phyloP scores from a whole-genome alignment of 2,329 filamentous ascomycete genomes.

The Calonectria multiphialidica region DNA sequence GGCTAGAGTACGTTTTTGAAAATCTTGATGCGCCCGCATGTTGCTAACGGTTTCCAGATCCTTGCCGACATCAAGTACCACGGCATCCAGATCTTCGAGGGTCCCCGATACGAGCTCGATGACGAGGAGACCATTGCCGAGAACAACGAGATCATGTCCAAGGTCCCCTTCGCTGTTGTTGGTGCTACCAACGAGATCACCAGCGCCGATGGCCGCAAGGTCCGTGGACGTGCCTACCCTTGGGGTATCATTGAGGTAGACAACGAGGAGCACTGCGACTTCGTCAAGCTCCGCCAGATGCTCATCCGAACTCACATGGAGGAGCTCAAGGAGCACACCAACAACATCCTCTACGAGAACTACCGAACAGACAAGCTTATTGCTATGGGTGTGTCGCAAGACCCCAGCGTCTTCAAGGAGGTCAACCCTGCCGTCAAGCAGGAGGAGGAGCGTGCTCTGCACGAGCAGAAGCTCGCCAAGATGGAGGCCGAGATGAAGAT shows the following conservation, averaged over 20 bases:
- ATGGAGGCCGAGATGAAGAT: conserved; percentile 99
- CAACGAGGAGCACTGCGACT: conserved; percentile 99
- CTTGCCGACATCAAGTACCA: conserved; percentile 97
- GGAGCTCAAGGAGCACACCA: conserved; percentile 99
- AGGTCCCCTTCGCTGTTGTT: conserved; percentile 98
- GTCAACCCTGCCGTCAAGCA: conserved; percentile 99
- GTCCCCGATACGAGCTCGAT: conserved; percentile 97
- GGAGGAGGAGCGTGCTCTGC: conserved; percentile 96
- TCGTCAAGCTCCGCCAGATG: conserved; percentile 99
- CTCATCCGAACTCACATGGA: conserved; percentile 99
- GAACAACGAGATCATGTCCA: conserved; percentile 99
- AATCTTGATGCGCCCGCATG: not conserved
- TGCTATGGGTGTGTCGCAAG: conserved; percentile 97
- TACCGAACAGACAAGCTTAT: conserved; percentile 99
- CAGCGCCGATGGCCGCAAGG: conserved; percentile 91
- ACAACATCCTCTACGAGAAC: conserved; percentile 99
- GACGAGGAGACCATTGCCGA: conserved; percentile 99
- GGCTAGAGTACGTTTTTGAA: conserved; percentile 79
- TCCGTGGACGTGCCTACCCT: conserved; percentile 94
- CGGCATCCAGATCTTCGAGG: conserved; percentile 98
- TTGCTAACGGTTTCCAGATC: conserved; percentile 70
- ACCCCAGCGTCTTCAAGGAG: conserved; percentile 99
- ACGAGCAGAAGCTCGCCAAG: conserved; percentile 99
- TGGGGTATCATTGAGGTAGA: conserved; percentile 99
- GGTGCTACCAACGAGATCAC: conserved; percentile 96